Evolutionary conservation across 768 basidiomycete genomes (phyloP), one percentile per base, ranked within the genome.

Genomic region (Calocera viscosa): DNA sequence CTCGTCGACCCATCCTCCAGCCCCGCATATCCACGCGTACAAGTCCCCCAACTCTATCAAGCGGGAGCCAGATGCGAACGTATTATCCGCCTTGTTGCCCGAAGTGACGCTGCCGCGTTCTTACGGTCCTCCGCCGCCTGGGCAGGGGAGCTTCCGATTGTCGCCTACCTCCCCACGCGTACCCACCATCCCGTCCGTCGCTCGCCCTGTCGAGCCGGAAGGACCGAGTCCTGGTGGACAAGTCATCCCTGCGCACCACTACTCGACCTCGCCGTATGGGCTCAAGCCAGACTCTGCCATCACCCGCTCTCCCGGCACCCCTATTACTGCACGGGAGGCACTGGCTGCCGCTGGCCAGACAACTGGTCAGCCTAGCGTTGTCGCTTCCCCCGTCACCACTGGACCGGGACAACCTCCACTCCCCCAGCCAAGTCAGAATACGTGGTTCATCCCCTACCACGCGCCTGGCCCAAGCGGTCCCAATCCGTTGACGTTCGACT

Each of bases 371-470:
- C 53, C 53, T 11, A 60, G 53, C 53, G 53, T 60, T 5, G 16
- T 60, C 26, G 26, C 30, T 19, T 60, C 53, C 30, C 53, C 53
- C 7, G 24, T 32, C 53, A 26, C 14, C 30, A 5, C 53, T 60
- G 43, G 43, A 19, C 19, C 43, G 7, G 43, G 43, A 7, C 53
- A 60, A 19, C 30, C 53, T 8, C 53, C 53, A 19, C 24, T 60
- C 5, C 53, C 24, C 24, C 43, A 47, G 10, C 24, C 26, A 2
- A 60, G 30, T 26, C 30, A 2, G 30, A 60, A 32, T 26, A 60
- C 53, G 24, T 60, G 53, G 53, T 60, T 60, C 53, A 60, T 60
- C 53, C 53, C 53, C 53, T 60, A 60, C 30, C 53, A 60, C 30
- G 53, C 30, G 10, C 53, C 53, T 60, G 53, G 53, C 53, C 53